Base-by-base conservation (phyloP, 108 stramenopile genomes). In the Stephanodiscus triporus region DNA sequence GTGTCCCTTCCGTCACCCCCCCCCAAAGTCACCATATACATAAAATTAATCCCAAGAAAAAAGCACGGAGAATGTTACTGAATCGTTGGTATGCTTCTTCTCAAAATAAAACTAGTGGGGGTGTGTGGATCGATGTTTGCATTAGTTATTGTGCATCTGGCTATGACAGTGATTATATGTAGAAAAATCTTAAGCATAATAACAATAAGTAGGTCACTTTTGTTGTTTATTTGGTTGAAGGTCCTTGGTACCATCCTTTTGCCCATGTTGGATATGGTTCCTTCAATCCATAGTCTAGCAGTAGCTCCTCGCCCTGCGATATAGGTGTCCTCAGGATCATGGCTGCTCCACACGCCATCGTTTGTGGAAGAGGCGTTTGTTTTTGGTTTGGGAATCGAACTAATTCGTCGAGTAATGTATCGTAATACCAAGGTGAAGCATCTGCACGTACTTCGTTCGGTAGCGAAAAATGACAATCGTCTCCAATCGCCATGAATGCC, bases 361-460 rank as follows among this genome's bases (percentile, higher is more conserved):
- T 63, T 47, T 9, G 62, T 27, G 50, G 27, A 10, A 17, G 57
- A 24, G 75, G 23, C 34, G 34, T 19, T 30, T 58, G 20, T 38
- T 42, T 36, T 24, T 13, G 38, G 20, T 23, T 43, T 24, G 45
- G 63, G 66, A 73, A 85, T 81, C 16, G 22, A 45, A 4, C 51
- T 51, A 45, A 82, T 26, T 51, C 26, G 2, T 54, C 51, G 5
- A 49, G 27, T 2, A 49, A 4, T 34, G 29, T 54, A 60, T 86
- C 82, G 63, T 45, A 80, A 50, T 80, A 83, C 85, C 85, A 86
- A 19, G 73, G 85, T 13, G 72, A 78, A 19, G 67, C 79, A 70
- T 83, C 85, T 24, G 38, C 20, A 45, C 82, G 45, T 43, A 68
- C 29, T 20, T 69, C 78, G 32, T 86, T 86, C 20, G 82, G 85